Conservation (phyloP, 202 grass and related monocot species). For the Digitaria exilis region DNA sequence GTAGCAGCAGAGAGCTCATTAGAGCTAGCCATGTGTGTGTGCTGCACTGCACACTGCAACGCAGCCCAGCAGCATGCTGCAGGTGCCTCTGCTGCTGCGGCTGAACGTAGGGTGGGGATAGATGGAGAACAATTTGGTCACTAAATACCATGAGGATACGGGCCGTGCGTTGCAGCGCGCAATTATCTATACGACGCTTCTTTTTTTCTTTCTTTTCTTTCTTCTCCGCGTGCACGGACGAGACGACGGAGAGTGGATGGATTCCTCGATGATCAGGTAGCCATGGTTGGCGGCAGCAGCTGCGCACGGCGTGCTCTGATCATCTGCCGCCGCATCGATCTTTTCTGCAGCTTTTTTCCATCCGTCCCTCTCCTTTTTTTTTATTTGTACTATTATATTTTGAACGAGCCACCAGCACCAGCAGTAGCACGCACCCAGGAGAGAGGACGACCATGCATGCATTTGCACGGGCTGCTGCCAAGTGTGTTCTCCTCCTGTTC, state of each 20-base stretch:
- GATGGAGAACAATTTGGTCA: conserved; percentile 63
- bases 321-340: not conserved
- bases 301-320: conserved; percentile 12
- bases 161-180: conserved; percentile 37
- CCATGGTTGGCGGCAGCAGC: not conserved
- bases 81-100: not conserved
- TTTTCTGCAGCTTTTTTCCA: not conserved
- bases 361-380: not conserved
- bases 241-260: not conserved
- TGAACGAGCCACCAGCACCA: too few species aligned
- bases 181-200: not conserved
- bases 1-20: not conserved
- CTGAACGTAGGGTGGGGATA: not conserved
- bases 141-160: conserved; percentile 70
- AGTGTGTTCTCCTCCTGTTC: conserved; percentile 26
- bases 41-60: not conserved
- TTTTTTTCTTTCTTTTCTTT: not conserved
- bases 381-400: not conserved
- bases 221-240: not conserved
- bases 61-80: not conserved
- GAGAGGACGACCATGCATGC: too few species aligned
- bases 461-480: not conserved
- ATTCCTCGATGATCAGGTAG: not conserved
- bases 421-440: too few species aligned
- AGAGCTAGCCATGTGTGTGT: not conserved